Evolutionary conservation across 192 early-diverging fungal genomes (phyloP).

Genomic region (Oehlia diaphana): DNA sequence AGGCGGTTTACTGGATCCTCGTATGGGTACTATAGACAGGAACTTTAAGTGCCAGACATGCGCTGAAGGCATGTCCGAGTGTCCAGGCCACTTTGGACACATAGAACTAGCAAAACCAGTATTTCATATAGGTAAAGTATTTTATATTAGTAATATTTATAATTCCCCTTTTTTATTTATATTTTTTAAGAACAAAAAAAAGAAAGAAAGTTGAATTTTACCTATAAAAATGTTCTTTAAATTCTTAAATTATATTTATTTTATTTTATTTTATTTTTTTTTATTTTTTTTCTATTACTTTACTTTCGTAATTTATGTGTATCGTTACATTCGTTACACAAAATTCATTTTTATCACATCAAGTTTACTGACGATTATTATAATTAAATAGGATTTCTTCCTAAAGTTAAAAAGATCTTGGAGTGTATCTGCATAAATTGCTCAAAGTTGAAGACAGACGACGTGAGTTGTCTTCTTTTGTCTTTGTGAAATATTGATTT

Average conservation of each 20-base stretch:
- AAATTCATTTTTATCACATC: neutral
- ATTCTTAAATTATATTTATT: neutral
- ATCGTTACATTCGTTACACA: neutral
- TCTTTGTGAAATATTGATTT: neutral
- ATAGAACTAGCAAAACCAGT: constrained; percentile 96
- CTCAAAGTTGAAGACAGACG: constrained; percentile 89
- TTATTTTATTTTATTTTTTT: neutral
- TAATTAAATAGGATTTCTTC: constrained; percentile 72
- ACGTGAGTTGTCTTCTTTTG: constrained; percentile 45
- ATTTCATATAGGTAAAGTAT: constrained; percentile 79
- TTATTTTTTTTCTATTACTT: neutral
- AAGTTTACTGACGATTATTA: neutral
- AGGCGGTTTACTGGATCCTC: constrained; percentile 87
- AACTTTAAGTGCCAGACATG: constrained; percentile 98
- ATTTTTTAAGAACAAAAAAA: neutral
- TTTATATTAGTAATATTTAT: neutral
- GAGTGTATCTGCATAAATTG: constrained; percentile 96
- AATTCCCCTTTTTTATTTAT: neutral
- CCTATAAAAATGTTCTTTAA: neutral
- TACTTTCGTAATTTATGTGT: constrained; percentile 6
- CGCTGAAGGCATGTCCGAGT: constrained; percentile 90
- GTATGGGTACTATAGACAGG: constrained; percentile 96
- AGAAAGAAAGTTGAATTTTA: neutral
- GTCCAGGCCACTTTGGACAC: constrained; percentile 98
- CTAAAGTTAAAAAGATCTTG: constrained; percentile 94